Evolutionary conservation across 1,284 basidiomycete genomes (phyloP), one percentile per base, ranked within the genome.

Genomic region (Naganishia sp.): DNA sequence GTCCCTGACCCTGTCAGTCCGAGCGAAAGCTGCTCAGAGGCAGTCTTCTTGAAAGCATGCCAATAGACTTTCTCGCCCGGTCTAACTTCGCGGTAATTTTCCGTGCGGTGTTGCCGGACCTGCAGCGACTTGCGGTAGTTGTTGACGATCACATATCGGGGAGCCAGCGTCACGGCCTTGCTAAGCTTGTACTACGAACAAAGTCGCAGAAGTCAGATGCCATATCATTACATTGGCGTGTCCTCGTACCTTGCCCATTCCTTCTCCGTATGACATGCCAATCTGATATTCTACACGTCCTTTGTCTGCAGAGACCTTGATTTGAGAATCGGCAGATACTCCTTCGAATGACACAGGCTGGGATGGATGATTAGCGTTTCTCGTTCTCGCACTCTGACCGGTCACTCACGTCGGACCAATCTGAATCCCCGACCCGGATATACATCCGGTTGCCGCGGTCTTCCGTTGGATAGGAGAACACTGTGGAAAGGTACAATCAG

Each of bases 261-360:
- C 95, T 77, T 97, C 94, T 23, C 87, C 85, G 85, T 96, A 97
- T 5, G 93, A 95, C 59, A 99, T 75, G 6, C 96, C 96, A 44
- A 93, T 81, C 74, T 94, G 91, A 68, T 89, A 85, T 76, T 94
- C 90, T 60, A 90, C 88, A n/a, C 86, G 49, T 18, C 60, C 50
- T 23, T 54, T 54, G 42, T 57, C 66, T 10, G 46, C 54, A n/a
- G 87, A 84, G 69, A 94, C 85, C 52, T 88, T 85, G 61, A 99
- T 83, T 69, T 90, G 89, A 64, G 88, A 90, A 73, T 98, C 94
- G 9, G 94, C 94, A 1, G 90, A 86, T 31, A 94, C 88, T 2
- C 94, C 92, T 75, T 99, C 95, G 65, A 97, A 85, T 67, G 90
- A 89, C 66, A 95, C 81, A n/a, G 86, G 83, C 88, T 90, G 65